Base-by-base conservation (phyloP, 331 rosid species). In the Prunus yedoensis region DNA sequence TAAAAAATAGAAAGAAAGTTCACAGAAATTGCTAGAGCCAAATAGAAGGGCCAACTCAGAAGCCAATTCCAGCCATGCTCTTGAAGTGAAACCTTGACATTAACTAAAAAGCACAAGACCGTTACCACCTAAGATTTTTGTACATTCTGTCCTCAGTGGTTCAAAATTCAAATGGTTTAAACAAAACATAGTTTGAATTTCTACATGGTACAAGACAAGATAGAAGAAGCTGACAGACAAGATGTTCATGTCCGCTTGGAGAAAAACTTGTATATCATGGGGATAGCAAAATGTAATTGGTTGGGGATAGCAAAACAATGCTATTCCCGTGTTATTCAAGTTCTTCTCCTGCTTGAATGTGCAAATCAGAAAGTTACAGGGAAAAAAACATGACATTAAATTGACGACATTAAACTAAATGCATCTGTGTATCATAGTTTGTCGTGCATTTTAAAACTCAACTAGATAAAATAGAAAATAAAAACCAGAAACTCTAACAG, bases 11-110 rank as follows among this genome's bases (percentile, higher is more conserved):
- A 14, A 16, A 1, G 20, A 15, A 52, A 4, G 57, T 52, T 17
- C 57, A 52, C n/a, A 52, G 52, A 35, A 35, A 18, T 25, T 68
- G 15, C 35, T 13, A 25, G 43, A 23, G 41, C 73, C 73, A 23
- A 68, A 15, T 25, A 68, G 45, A 47, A 54, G 46, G 45, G 74
- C 46, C 57, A 69, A 49, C 46, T 70, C 64, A 32, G 2, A 51
- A 30, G 41, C 30, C 49, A 10, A 52, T 18, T 74, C 77, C 70
- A 73, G 69, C 69, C 8, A 46, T 58, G 28, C 68, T 16, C 23
- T 60, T 11, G 59, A 43, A 45, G 25, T 27, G 68, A 18, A 32
- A 59, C 46, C 5, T 45, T 6, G 77, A 59, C 70, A 61, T 28
- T 61, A 47, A 74, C 70, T 18, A 47, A 8, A 20, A 61, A 10